Base-by-base conservation (phyloP, 768 basidiomycete genomes). In the Tulasnella sp. region DNA sequence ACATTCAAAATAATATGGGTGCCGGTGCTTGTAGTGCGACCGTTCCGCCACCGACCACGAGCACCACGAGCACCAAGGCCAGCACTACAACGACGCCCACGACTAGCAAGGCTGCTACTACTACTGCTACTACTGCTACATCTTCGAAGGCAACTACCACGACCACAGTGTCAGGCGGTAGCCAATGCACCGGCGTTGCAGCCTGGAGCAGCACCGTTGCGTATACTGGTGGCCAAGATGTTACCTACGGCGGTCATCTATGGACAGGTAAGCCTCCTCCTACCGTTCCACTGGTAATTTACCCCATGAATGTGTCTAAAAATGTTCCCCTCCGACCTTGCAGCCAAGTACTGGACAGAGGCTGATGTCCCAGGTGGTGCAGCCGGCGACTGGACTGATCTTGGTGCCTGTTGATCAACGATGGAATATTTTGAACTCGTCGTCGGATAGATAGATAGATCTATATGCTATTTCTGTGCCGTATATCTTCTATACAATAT, bases 311-410 rank as follows among this genome's bases (percentile, higher is more conserved):
- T 7, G 7, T 38, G 34, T 7, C 34, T 38, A 7, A 38, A n/a
- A n/a, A n/a, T n/a, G n/a, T n/a, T n/a, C 15, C 34, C 5, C 34
- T 38, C 34, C 34, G 34, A n/a, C 15, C 34, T 38, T 38, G 34
- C 15, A 27, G 56, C 56, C 2, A 50, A 51, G 22, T 58, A 45
- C 42, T 58, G 56, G 56, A 49, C 56, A 9, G 45, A 58, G 44
- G 46, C 43, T 15, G 56, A 58, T 25, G 17, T 31, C 31, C 46
- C 49, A 11, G 56, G 56, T 17, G 44, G 45, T n/a, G 8, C 56
- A 10, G 24, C 56, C 11, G 56, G 56, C 7, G 46, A 22, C n/a
- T 48, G 46, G 46, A 48, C 46, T 48, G 46, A 48, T n/a, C 27
- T 48, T 21, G 46, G 46, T n/a, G 46, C 46, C n/a, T 48, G 46